A percentile compares a stretch with the other conserved stretches of the same genome.
These are phyloP conservation scores for Globisporangium parvum DNA, from an alignment of 352 stramenopile genomes.

Conservation along the genomic window DNA sequence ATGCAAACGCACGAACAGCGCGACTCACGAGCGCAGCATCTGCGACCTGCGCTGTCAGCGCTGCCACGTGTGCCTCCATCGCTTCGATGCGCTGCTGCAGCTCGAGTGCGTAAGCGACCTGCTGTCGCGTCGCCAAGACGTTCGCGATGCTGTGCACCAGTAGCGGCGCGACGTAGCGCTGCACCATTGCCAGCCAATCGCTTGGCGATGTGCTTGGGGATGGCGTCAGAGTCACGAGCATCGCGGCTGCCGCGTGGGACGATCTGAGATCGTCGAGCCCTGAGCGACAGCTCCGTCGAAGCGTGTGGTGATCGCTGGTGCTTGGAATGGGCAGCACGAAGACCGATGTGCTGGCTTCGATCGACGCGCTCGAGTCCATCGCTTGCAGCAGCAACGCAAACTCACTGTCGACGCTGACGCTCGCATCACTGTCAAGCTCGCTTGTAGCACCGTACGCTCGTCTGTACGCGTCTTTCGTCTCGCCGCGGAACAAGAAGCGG, in stretches of 20 bases:
- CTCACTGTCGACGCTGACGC: neutral
- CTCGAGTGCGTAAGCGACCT: neutral
- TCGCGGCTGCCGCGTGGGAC: neutral
- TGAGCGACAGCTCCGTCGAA: neutral
- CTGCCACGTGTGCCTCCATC: neutral
- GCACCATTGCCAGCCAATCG: neutral
- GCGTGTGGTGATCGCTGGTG: neutral
- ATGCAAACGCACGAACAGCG: neutral
- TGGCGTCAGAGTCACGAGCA: neutral
- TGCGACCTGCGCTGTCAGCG: neutral
- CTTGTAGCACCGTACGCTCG: constrained; percentile 2
- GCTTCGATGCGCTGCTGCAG: constrained; percentile 1
- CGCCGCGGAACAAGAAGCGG: constrained; percentile 13
- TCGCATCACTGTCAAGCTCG: neutral
- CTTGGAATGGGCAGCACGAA: constrained; percentile 4
- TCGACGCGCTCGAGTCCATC: constrained; percentile 11
- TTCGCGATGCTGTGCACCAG: constrained; percentile 4
- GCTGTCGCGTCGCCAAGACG: neutral
- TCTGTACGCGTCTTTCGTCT: constrained; percentile 6
- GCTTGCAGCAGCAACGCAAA: constrained; percentile 14
- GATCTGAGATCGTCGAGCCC: neutral
- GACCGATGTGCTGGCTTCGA: constrained; percentile 2
- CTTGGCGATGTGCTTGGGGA: neutral
- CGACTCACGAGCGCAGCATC: neutral
- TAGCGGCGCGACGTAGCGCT: constrained; percentile 4